These are phyloP conservation scores for Haplosporangium sp. DNA, from an alignment of 371 early-diverging fungal genomes.

Conservation along the genomic window DNA sequence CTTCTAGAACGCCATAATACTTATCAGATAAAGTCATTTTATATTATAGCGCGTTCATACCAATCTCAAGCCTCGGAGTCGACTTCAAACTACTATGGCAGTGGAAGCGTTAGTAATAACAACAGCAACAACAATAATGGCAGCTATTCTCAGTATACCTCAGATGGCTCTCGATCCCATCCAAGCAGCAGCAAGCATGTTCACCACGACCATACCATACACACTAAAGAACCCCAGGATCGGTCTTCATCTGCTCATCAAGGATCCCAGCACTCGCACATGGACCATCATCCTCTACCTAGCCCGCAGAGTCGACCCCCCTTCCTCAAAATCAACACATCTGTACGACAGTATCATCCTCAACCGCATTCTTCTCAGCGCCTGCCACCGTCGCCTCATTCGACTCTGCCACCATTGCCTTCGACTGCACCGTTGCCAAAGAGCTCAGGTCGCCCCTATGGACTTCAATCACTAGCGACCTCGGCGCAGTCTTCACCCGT, in stretches of 20 bases:
- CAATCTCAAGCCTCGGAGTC: slow-evolving; percentile 17
- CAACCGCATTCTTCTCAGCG: slow-evolving; percentile 35
- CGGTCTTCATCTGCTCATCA: slow-evolving; percentile 24
- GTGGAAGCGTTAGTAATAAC: not conserved
- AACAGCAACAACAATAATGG: not conserved
- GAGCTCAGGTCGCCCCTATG: slow-evolving; percentile 28
- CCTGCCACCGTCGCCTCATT: slow-evolving; percentile 45
- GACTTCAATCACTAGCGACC: slow-evolving; percentile 22
- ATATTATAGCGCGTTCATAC: slow-evolving; percentile 18
- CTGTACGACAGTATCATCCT: slow-evolving; percentile 38
- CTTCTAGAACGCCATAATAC: not conserved
- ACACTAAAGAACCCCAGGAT: slow-evolving; percentile 30
- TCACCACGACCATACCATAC: slow-evolving; percentile 25
- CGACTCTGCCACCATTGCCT: slow-evolving; percentile 41
- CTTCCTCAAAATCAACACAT: slow-evolving; percentile 49
- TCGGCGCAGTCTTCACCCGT: slow-evolving; percentile 52
- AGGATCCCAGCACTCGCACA: slow-evolving; percentile 15
- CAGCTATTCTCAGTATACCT: slow-evolving; percentile 1
- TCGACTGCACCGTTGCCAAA: slow-evolving; percentile 24
- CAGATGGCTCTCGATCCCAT: slow-evolving; percentile 16
- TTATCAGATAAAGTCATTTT: not conserved
- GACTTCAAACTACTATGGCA: slow-evolving; percentile 21
- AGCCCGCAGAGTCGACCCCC: slow-evolving; percentile 45
- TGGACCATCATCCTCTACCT: slow-evolving; percentile 27
- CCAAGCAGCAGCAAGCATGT: slow-evolving; percentile 16